Conservation (phyloP, 352 stramenopile species). For the Globisporangium barbulae region DNA sequence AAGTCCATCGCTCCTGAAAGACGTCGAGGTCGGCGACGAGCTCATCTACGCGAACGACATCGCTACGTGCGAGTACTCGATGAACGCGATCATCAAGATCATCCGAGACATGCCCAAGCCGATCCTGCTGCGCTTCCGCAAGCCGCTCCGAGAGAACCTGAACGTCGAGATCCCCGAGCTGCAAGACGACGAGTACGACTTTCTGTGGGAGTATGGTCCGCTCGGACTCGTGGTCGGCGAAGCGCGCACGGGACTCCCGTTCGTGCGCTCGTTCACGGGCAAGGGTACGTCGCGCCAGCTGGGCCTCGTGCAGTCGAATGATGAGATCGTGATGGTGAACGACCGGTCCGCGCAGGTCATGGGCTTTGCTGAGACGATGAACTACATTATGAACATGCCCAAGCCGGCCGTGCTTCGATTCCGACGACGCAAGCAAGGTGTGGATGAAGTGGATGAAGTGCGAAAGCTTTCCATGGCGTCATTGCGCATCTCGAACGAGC, state of each 20-base stretch:
- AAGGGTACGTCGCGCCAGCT: conserved; percentile 74
- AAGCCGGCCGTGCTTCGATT: conserved; percentile 81
- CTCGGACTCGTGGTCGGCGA: conserved; percentile 71
- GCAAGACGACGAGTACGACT: conserved; percentile 73
- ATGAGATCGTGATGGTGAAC: conserved; percentile 85
- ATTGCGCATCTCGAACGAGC: conserved; percentile 10
- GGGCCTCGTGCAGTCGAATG: conserved; percentile 60
- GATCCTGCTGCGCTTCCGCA: conserved; percentile 72
- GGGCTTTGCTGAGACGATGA: conserved; percentile 78
- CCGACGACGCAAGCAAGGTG: conserved; percentile 23
- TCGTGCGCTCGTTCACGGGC: conserved; percentile 81
- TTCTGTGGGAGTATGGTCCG: conserved; percentile 78
- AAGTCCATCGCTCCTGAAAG: conserved; percentile 34
- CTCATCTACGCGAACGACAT: conserved; percentile 83
- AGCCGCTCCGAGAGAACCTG: conserved; percentile 46
- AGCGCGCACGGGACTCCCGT: conserved; percentile 48
- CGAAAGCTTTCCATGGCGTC: conserved; percentile 6
- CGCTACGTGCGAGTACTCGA: conserved; percentile 64
- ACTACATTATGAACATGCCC: conserved; percentile 83
- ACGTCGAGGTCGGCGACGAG: conserved; percentile 58
- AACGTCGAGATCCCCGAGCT: conserved; percentile 50
- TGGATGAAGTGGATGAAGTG: neutral
- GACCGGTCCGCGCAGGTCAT: conserved; percentile 40
- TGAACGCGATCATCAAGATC: conserved; percentile 68
- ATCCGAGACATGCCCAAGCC: conserved; percentile 78